These are phyloP conservation scores for Epithele typhae DNA, from an alignment of 768 basidiomycete genomes.

Conservation along the genomic window DNA sequence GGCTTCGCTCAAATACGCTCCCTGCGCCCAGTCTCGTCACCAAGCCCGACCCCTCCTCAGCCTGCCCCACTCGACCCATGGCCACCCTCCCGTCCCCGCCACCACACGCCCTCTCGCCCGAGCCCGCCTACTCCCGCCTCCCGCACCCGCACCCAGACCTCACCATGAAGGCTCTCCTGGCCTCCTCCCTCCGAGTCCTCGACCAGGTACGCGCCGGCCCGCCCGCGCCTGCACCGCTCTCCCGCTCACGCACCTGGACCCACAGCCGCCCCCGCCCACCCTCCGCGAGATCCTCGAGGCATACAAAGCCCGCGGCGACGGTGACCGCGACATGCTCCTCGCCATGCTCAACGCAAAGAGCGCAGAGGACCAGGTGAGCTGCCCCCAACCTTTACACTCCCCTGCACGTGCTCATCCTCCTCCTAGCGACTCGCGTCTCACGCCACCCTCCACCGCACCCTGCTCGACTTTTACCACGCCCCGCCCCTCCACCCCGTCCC, in stretches of 20 bases:
- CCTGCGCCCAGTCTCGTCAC: conserved; percentile 20
- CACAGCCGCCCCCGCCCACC: conserved; percentile 70
- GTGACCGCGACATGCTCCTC: conserved; percentile 88
- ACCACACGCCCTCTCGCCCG: conserved; percentile 17
- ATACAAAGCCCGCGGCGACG: conserved; percentile 82
- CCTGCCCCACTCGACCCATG: conserved; percentile 19
- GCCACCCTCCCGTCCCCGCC: conserved; percentile 22
- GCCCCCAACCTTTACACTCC: neutral
- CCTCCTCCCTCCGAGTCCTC: conserved; percentile 41
- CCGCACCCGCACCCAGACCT: conserved; percentile 11
- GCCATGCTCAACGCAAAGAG: conserved; percentile 90
- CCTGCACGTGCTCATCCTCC: too few species aligned
- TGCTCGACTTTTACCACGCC: conserved; percentile 54
- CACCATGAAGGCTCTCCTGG: conserved; percentile 31
- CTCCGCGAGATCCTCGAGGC: conserved; percentile 84
- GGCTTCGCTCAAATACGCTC: conserved; percentile 37
- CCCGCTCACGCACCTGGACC: too few species aligned
- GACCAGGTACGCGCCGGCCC: conserved; percentile 37
- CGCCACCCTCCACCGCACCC: conserved; percentile 63
- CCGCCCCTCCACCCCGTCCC: conserved; percentile 13
- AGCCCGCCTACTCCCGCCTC: conserved; percentile 3
- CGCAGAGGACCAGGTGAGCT: conserved; percentile 82
- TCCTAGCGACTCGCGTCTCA: conserved; percentile 68
- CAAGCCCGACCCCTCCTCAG: conserved; percentile 3
- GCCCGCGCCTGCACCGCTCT: too few species aligned